These are phyloP conservation scores for Colletotrichum sublineola DNA, from an alignment of 2,329 filamentous ascomycete species.

Conservation along the genomic window DNA sequence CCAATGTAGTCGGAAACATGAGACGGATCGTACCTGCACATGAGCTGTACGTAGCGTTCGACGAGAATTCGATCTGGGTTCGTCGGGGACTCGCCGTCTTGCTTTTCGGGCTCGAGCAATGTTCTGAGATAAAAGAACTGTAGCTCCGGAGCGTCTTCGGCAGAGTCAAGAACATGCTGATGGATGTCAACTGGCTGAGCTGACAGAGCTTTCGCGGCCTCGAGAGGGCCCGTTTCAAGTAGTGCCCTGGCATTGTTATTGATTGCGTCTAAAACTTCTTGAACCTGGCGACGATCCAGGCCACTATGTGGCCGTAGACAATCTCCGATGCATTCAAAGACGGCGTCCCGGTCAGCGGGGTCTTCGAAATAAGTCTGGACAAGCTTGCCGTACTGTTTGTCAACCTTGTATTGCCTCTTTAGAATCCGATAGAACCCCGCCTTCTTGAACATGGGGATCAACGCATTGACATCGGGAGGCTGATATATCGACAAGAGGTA, in stretches of 20 bases:
- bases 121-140: slow-evolving; percentile 84
- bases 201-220: slow-evolving; percentile 75
- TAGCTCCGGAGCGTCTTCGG: slow-evolving; percentile 70
- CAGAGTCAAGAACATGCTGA: slow-evolving; percentile 71
- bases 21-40: slow-evolving; percentile 86
- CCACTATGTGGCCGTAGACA: slow-evolving; percentile 76
- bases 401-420: slow-evolving; percentile 86
- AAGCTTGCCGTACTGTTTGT: slow-evolving; percentile 84
- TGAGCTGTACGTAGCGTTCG: slow-evolving; percentile 89
- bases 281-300: slow-evolving; percentile 77
- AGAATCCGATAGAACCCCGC: slow-evolving; percentile 92
- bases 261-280: slow-evolving; percentile 78
- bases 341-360: slow-evolving; percentile 76
- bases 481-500: slow-evolving; percentile 95
- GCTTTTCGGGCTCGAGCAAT: slow-evolving; percentile 72
- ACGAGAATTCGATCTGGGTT: slow-evolving; percentile 70
- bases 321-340: slow-evolving; percentile 85
- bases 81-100: slow-evolving; percentile 49
- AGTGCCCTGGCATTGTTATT: slow-evolving; percentile 75
- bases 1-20: slow-evolving; percentile 91
- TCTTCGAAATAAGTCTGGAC: slow-evolving; percentile 89
- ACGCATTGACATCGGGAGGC: slow-evolving; percentile 80
- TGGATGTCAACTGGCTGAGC: slow-evolving; percentile 75
- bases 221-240: slow-evolving; percentile 74
- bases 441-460: slow-evolving; percentile 83